Evolutionary conservation across 257 asterid genomes (phyloP), one percentile per base, ranked within the genome.

Genomic region (Solanum tarijense): DNA sequence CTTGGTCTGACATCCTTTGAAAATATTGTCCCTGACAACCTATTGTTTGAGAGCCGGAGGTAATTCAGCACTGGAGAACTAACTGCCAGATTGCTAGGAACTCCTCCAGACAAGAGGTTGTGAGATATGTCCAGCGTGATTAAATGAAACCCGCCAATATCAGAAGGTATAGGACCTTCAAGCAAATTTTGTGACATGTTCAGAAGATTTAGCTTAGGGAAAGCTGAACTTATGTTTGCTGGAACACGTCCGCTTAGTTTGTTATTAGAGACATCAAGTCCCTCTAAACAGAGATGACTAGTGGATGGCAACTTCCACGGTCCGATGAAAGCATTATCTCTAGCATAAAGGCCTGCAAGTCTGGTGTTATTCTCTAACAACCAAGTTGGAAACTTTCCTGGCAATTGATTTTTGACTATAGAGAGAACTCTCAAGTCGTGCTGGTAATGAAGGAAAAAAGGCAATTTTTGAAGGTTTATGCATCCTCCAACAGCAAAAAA

Each of bases 351-450:
- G 7, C 62, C 83, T 68, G 38, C 39, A 87, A 87, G 88, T 43
- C 35, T 32, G 74, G 86, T 31, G 86, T 83, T 83, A 83, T 83
- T 83, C 32, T 52, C 72, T 32, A 83, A 65, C 66, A 85, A 25
- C 87, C 87, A 85, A 12, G 84, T 74, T 52, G 60, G 85, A 25
- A 60, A 87, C 12, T 74, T 87, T 39, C 75, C 86, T 87, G 14
- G 27, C 60, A 87, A 32, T 43, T 78, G 25, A 20, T 75, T 74
- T 7, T 25, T 4, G 7, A 6, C 7, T 20, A 86, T 83, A 25
- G 25, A 5, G 38, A 87, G 85, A 62, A 87, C 3, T 87, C 86
- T 87, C 88, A 87, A n/a, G 23, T 87, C 55, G 41, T 38, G 20
- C 58, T 76, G 86, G 38, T 87, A 74, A 25, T 6, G 74, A 16